These are phyloP conservation scores for Trypanosoma brucei DNA, from an alignment of 208 protist genomes.

Conservation along the genomic window DNA sequence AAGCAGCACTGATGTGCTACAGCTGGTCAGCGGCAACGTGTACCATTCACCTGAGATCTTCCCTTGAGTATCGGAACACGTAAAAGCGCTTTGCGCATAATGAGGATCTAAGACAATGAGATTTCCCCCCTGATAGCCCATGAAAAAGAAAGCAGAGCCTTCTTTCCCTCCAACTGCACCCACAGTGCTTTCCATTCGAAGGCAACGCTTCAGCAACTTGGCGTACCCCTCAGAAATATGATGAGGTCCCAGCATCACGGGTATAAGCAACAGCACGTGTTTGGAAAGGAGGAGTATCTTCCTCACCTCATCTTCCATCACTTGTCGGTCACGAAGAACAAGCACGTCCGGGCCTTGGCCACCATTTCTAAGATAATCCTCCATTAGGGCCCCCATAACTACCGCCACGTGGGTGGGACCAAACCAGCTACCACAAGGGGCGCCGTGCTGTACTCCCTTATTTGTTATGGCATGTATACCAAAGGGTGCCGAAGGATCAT, in stretches of 20 bases:
- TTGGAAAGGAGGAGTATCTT: slow-evolving; percentile 18
- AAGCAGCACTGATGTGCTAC: slow-evolving; percentile 53
- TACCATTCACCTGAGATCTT: background rate
- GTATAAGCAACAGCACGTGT: slow-evolving; percentile 57
- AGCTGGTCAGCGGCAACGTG: slow-evolving; percentile 4
- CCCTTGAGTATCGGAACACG: slow-evolving; percentile 26
- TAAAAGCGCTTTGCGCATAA: slow-evolving; percentile 60
- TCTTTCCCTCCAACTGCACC: slow-evolving; percentile 53
- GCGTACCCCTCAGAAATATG: slow-evolving; percentile 44
- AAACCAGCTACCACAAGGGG: slow-evolving; percentile 51
- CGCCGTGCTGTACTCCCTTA: slow-evolving; percentile 34
- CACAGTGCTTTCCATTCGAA: slow-evolving; percentile 47
- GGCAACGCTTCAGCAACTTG: slow-evolving; percentile 26
- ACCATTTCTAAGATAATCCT: slow-evolving; percentile 12
- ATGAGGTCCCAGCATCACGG: slow-evolving; percentile 47
- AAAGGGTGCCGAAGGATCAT: slow-evolving; percentile 58
- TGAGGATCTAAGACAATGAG: slow-evolving; percentile 76
- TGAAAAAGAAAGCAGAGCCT: slow-evolving; percentile 46
- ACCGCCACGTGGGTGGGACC: slow-evolving; percentile 42
- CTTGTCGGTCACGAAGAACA: slow-evolving; percentile 24
- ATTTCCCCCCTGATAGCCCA: slow-evolving; percentile 47
- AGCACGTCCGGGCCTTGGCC: slow-evolving; percentile 33
- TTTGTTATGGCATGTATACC: slow-evolving; percentile 60
- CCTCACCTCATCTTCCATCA: slow-evolving; percentile 22
- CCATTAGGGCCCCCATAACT: slow-evolving; percentile 28